Percentiles rank a stretch among this genome's conserved stretches.
phyloP scores from a whole-genome alignment of 192 early-diverging fungal genomes.

The Jimgerdemannia lactiflua region DNA sequence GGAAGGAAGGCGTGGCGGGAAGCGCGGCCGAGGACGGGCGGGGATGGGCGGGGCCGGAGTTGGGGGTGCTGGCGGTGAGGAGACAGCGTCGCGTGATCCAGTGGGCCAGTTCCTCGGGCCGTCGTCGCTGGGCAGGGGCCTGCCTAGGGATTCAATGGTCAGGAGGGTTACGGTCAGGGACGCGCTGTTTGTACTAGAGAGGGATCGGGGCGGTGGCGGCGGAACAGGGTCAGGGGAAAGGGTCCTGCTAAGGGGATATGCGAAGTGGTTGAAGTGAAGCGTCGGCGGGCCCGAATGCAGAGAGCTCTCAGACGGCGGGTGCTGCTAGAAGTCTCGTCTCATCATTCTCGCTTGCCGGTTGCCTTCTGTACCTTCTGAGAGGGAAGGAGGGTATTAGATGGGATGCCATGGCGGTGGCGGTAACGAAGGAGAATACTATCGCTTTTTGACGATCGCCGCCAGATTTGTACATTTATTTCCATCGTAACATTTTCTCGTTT shows the following conservation, averaged over 20 bases:
- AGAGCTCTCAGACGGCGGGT: too few relatives aligned
- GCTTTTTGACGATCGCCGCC: too few relatives aligned
- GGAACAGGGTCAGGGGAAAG: slow-evolving; percentile 32
- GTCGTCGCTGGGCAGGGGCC: slow-evolving; percentile 3
- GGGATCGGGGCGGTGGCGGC: slow-evolving; percentile 52
- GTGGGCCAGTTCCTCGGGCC: not conserved
- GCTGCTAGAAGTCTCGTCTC: too few relatives aligned
- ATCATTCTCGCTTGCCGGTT: too few relatives aligned
- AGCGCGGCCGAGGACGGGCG: slow-evolving; percentile 3
- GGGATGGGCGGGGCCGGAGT: slow-evolving; percentile 5
- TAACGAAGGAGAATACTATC: too few relatives aligned
- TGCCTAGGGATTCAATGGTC: not conserved
- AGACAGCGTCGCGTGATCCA: not conserved
- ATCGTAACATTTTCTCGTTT: too few relatives aligned
- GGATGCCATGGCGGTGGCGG: too few relatives aligned
- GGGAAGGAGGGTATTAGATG: too few relatives aligned
- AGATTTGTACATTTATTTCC: too few relatives aligned
- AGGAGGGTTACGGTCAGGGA: slow-evolving; percentile 64
- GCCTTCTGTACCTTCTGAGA: too few relatives aligned
- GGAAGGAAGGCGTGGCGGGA: slow-evolving; percentile 1
- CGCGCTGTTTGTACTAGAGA: slow-evolving; percentile 72
- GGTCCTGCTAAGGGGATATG: slow-evolving; percentile 43
- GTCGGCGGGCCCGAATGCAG: too few relatives aligned
- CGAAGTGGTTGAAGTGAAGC: not conserved
- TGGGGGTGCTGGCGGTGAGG: not conserved